Evolutionary conservation across 129 eudicot genomes (phyloP).

Genomic region (Heracleum sosnowskyi): DNA sequence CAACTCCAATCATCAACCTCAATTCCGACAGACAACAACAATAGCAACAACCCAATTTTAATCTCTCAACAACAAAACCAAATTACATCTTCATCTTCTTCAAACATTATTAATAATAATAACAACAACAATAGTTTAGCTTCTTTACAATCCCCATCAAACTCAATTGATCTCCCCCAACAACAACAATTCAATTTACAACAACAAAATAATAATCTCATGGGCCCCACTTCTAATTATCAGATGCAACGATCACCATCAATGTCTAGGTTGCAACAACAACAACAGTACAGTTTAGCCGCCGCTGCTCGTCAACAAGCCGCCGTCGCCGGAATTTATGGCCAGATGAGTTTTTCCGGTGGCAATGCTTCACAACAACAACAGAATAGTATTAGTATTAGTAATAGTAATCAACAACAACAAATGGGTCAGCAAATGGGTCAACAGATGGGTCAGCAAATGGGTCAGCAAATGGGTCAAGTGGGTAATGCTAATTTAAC

Average conservation of each 20-base stretch:
- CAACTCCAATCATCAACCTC: slow-evolving; percentile 21
- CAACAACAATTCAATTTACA: slow-evolving; percentile 33
- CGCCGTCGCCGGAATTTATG: slow-evolving; percentile 47
- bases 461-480: slow-evolving; percentile 2
- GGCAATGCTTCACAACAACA: slow-evolving; percentile 12
- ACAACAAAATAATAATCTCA: slow-evolving; percentile 30
- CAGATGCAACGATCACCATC: slow-evolving; percentile 58
- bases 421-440: slow-evolving; percentile 5
- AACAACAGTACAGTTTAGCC: slow-evolving; percentile 10
- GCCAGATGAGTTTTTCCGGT: slow-evolving; percentile 53
- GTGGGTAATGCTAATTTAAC: slow-evolving; percentile 5
- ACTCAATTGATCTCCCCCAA: slow-evolving; percentile 6
- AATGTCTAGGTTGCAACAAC: slow-evolving; percentile 46
- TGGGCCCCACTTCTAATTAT: slow-evolving; percentile 10
- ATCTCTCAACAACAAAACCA: neutral
- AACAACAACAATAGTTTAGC: neutral
- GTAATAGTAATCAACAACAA: neutral
- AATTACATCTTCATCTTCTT: neutral
- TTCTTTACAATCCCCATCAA: slow-evolving; percentile 17
- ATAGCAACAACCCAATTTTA: neutral
- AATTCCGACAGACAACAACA: slow-evolving; percentile 1
- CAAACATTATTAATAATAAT: neutral
- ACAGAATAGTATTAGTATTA: slow-evolving; percentile 7
- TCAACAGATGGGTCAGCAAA: neutral
- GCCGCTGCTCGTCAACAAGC: slow-evolving; percentile 12